Percentiles rank a stretch among this genome's conserved stretches.
Conservation (phyloP, 2,329 filamentous ascomycete genomes). For the Botryosphaeria dothidea region DNA sequence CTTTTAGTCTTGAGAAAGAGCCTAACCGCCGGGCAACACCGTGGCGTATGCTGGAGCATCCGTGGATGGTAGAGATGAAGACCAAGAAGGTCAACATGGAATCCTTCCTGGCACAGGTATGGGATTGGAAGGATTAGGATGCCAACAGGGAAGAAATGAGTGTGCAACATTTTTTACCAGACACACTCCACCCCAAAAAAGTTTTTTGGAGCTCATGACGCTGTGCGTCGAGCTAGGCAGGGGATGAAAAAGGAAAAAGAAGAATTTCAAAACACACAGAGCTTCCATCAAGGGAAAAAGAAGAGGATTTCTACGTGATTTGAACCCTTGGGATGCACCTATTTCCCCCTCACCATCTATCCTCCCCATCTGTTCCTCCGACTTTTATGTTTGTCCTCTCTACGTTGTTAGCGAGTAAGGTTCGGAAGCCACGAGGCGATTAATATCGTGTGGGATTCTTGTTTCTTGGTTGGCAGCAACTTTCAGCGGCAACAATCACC, state of each 20-base stretch:
- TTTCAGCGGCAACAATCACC: neutral
- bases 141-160: neutral
- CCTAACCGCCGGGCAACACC: constrained; percentile 82
- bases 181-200: neutral
- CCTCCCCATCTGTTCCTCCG: neutral
- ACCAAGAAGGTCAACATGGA: constrained; percentile 97
- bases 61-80: constrained; percentile 97
- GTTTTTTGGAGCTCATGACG: constrained; percentile 4
- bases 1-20: constrained; percentile 84
- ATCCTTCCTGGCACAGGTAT: constrained; percentile 89
- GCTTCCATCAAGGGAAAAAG: neutral
- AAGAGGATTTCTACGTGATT: neutral
- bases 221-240: constrained; percentile 13
- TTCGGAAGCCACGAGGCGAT: neutral
- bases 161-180: neutral
- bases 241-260: neutral
- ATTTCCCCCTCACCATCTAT: neutral
- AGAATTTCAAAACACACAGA: neutral
- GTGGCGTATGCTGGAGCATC: constrained; percentile 98
- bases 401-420: neutral
- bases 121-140: constrained; percentile 82
- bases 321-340: neutral
- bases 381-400: neutral
- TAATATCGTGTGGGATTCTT: neutral
- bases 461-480: neutral